Evolutionary conservation across 2,329 filamentous ascomycete genomes (phyloP).

Genomic region (Chaetomium strumarium): DNA sequence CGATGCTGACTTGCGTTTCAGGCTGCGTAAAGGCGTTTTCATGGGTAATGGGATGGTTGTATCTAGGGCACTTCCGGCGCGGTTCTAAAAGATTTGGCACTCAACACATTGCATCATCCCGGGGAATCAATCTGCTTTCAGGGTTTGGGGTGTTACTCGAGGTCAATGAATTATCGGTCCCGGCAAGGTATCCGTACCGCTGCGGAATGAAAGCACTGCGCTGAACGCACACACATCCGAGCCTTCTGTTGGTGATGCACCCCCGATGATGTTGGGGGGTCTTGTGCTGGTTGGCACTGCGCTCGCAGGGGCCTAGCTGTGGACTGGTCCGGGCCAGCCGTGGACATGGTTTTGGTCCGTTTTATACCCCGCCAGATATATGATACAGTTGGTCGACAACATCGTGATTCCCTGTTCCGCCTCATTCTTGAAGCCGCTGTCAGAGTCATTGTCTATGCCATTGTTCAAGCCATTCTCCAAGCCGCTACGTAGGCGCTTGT

Average conservation of each 20-base stretch:
- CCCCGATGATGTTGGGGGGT: conserved; percentile 11
- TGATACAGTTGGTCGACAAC: conserved; percentile 13
- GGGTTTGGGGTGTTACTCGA: conserved; percentile 26
- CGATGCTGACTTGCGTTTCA: conserved; percentile 21
- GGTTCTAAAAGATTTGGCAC: conserved; percentile 26
- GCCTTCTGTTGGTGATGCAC: conserved; percentile 15
- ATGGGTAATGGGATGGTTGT: conserved; percentile 23
- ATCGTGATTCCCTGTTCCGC: not conserved
- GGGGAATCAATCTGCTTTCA: conserved; percentile 25
- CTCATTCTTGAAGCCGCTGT: too few species aligned
- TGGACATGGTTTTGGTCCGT: conserved; percentile 8
- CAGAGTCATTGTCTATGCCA: too few species aligned
- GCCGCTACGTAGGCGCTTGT: too few species aligned
- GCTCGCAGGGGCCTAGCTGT: conserved; percentile 4
- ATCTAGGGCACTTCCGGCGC: conserved; percentile 27
- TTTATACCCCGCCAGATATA: conserved; percentile 16
- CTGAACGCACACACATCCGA: conserved; percentile 19
- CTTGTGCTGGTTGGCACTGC: conserved; percentile 7
- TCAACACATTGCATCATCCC: conserved; percentile 26
- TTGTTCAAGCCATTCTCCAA: too few species aligned
- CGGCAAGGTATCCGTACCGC: conserved; percentile 25
- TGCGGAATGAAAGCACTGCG: conserved; percentile 26
- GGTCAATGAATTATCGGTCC: conserved; percentile 26
- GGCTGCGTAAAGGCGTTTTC: conserved; percentile 24
- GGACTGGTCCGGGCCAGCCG: conserved; percentile 8